Conservation (phyloP, 768 basidiomycete species). For the Melanogaster broomeanus region DNA sequence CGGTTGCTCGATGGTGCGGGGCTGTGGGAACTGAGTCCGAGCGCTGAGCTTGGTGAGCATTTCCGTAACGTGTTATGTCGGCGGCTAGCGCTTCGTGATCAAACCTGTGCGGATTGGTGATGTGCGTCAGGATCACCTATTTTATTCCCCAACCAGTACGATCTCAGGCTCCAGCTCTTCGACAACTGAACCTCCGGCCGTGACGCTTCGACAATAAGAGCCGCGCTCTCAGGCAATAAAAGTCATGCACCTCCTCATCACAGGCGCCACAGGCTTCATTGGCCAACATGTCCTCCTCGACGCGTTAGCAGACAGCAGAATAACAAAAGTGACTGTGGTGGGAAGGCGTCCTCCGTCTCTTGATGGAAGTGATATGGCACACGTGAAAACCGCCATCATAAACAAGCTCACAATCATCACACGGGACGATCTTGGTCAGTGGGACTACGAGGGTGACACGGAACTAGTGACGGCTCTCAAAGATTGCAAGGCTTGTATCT, state of each 20-base stretch:
- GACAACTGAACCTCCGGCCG: neutral
- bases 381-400: slow-evolving; percentile 15
- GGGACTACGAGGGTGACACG: slow-evolving; percentile 27
- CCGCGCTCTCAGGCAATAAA: neutral
- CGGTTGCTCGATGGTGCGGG: too few relatives aligned
- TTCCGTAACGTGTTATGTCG: too few relatives aligned
- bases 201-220: neutral
- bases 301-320: slow-evolving; percentile 18
- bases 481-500: slow-evolving; percentile 27
- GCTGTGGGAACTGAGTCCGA: too few relatives aligned
- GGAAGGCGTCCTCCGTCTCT: slow-evolving; percentile 23
- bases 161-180: neutral
- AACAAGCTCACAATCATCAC: slow-evolving; percentile 23
- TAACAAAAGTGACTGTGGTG: slow-evolving; percentile 27
- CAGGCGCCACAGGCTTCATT: slow-evolving; percentile 27
- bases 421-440: slow-evolving; percentile 23
- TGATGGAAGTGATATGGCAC: slow-evolving; percentile 17
- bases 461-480: slow-evolving; percentile 22
- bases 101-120: neutral
- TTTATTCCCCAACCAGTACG: neutral
- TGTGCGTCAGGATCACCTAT: neutral
- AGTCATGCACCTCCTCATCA: slow-evolving; percentile 27
- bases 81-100: too few relatives aligned
- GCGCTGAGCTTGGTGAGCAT: too few relatives aligned
- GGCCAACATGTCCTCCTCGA: slow-evolving; percentile 19